Base-by-base conservation (phyloP, 371 early-diverging fungal species). In the Mortierella sp. region DNA sequence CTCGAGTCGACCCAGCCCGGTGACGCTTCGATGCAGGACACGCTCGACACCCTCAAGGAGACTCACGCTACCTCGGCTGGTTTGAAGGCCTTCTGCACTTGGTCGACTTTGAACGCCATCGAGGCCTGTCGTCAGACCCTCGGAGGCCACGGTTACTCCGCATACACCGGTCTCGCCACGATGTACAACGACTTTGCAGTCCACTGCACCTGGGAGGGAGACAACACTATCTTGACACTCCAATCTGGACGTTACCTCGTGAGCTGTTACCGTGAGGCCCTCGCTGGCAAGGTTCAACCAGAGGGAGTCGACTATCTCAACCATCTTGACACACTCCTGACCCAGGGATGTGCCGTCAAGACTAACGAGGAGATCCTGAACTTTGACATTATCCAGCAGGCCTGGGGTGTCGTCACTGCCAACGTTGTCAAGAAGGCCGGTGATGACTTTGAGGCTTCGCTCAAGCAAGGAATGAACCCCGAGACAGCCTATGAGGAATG, bases 61-160 rank as follows among this genome's bases (percentile, higher is more conserved):
- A 92, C 95, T 3, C 97, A 97, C 70, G 92, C 95, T 8, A 96
- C 96, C 53, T 89, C 89, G 55, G 95, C 96, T 15, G 97, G 97
- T 41, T 85, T 97, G 60, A 97, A 97, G 83, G 95, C 95, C n/a
- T 95, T 95, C 73, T 94, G 96, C 81, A 97, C 97, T 6, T 96
- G 96, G 94, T 92, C 88, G 70, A 89, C 91, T 51, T 84, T 95
- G 39, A 89, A 86, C 70, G 93, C 91, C 34, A 89, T 88, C 66
- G 96, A 97, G 79, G 91, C 93, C 63, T 95, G 95, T 79, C 87
- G 97, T 34, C 96, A 96, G 82, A 83, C 95, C 9, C 87, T 93
- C 56, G 97, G 97, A 64, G 93, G 97, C 21, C 97, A 96, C 72
- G 97, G 97, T 14, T 97, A 97, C 83, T 93, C 93, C 44, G 88